phyloP scores from a whole-genome alignment of 2,329 filamentous ascomycete genomes.

The Phoma sp. region DNA sequence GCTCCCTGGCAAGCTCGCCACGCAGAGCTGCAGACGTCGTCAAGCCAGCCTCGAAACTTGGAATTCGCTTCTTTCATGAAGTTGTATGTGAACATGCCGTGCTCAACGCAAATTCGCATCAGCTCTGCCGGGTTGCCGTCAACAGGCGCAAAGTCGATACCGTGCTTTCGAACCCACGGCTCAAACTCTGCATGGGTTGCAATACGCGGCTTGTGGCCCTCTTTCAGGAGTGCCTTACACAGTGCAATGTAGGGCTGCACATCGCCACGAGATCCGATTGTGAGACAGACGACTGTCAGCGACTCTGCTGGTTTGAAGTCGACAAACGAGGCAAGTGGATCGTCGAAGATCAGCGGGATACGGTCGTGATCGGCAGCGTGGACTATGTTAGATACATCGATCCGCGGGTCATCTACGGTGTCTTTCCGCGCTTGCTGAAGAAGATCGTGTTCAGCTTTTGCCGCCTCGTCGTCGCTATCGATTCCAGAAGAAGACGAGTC shows the following conservation, averaged over 20 bases:
- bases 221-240: conserved; percentile 85
- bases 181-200: conserved; percentile 92
- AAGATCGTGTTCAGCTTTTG: conserved; percentile 80
- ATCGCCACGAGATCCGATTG: conserved; percentile 93
- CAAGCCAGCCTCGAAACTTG: conserved; percentile 89
- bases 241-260: conserved; percentile 97
- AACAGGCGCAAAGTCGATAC: conserved; percentile 88
- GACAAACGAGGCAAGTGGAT: conserved; percentile 83
- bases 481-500: conserved; percentile 71
- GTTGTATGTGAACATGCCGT: conserved; percentile 93
- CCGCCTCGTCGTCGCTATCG: conserved; percentile 72
- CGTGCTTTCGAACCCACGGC: conserved; percentile 87
- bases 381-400: conserved; percentile 37
- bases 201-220: conserved; percentile 86
- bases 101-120: conserved; percentile 95
- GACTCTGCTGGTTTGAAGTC: conserved; percentile 86
- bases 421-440: conserved; percentile 73
- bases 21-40: conserved; percentile 81
- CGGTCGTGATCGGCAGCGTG: conserved; percentile 57
- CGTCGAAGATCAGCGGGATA: conserved; percentile 85
- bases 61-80: conserved; percentile 83
- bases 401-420: conserved; percentile 23
- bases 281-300: conserved; percentile 87
- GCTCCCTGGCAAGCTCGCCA: conserved; percentile 85
- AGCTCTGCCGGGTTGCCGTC: conserved; percentile 92